phyloP scores from a whole-genome alignment of 257 asterid species.

The Salvia rosmarinus region DNA sequence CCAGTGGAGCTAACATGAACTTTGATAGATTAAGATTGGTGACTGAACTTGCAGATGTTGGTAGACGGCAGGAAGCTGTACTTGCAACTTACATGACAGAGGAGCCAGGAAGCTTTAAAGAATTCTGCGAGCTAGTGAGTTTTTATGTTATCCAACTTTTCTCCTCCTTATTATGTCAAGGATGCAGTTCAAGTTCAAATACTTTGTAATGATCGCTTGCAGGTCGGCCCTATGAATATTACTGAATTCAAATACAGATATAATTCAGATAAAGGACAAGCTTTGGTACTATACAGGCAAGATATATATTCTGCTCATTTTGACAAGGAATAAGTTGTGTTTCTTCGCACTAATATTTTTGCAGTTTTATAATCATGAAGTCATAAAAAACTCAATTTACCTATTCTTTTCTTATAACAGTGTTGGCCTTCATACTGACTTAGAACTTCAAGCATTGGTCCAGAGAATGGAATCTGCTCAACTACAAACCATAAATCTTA shows the following conservation, averaged over 20 bases:
- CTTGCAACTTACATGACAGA: constrained; percentile 82
- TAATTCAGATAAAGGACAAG: constrained; percentile 60
- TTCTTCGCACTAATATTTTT: constrained; percentile 12
- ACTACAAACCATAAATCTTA: constrained; percentile 67
- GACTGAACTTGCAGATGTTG: constrained; percentile 91
- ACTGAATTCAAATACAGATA: constrained; percentile 88
- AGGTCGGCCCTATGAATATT: constrained; percentile 88
- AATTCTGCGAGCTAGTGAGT: constrained; percentile 71
- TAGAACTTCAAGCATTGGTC: constrained; percentile 73
- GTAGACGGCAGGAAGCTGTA: constrained; percentile 84
- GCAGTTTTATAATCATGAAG: neutral
- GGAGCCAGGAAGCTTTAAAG: constrained; percentile 79
- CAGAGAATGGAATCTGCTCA: constrained; percentile 60
- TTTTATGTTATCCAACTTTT: constrained; percentile 7
- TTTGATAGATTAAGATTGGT: constrained; percentile 89
- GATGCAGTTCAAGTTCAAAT: constrained; percentile 16
- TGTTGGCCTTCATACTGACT: constrained; percentile 79
- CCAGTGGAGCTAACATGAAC: constrained; percentile 95
- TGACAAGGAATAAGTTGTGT: constrained; percentile 10
- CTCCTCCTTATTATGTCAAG: constrained; percentile 2
- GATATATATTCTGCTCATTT: constrained; percentile 27
- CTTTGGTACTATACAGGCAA: constrained; percentile 86
- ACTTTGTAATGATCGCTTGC: constrained; percentile 39
- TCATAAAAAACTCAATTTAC: constrained; percentile 11
- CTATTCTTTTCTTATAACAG: constrained; percentile 41